Evolutionary conservation across 2,329 filamentous ascomycete species (phyloP), one percentile per base, ranked within the genome.

Genomic region (Fusarium guadeloupense): DNA sequence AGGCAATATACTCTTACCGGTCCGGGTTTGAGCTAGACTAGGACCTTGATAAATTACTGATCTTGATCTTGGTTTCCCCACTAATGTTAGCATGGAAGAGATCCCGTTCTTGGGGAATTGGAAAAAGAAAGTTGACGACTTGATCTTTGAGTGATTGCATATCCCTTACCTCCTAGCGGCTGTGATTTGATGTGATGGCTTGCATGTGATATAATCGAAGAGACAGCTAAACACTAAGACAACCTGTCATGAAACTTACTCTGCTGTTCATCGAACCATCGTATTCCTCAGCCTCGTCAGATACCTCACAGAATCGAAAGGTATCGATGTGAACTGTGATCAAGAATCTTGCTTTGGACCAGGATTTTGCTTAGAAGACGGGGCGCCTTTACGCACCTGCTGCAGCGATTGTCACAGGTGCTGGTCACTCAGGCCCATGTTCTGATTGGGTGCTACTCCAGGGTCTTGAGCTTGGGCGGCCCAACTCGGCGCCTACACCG

Each of bases 241-340:
- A 53, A 44, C 48, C 57, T 28, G 39, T 39, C 35, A 46, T 54
- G 46, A 63, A 54, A 54, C 57, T 33, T 25, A 35, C 52, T 62
- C 54, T 54, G 46, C 12, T 56, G 33, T 21, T 57, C 33, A 68
- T 69, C 65, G 67, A 63, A 65, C 67, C 67, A 69, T 57, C 50
- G 33, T 23, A 34, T 34, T 48, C 38, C 25, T 54, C 50, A 59
- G 57, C 57, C 64, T 69, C 68, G 64, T 70, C 67, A 70, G 64
- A 70, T 70, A 37, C 61, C 23, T 37, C 31, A 33, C 33, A 56
- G 43, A 70, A 70, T 70, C 68, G 68, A 70, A 70, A 51, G 68
- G 61, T 69, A 31, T 55, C 42, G 44, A 62, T 56, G 50, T 61
- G 50, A 59, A 52, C 45, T 54, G 44, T 53, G 59, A 51, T 60